A percentile compares a stretch with the other conserved stretches of the same genome.
Evolutionary conservation across 73 alveolate species (phyloP).

Genomic region (Tetrahymena malaccensis): DNA sequence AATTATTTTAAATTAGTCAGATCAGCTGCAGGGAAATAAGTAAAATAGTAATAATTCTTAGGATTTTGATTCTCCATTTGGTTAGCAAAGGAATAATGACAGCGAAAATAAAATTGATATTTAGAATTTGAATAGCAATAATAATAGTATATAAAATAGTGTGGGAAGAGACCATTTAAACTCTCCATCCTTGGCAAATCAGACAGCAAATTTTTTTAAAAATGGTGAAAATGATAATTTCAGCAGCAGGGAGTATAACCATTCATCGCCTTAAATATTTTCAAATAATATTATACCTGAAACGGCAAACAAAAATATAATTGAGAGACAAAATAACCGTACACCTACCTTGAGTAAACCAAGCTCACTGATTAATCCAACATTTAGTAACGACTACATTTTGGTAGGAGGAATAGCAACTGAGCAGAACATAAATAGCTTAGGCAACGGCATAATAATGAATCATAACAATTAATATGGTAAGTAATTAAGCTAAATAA

Average conservation of each 20-base stretch:
- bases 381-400: not conserved
- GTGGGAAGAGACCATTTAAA: not conserved
- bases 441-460: not conserved
- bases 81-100: not conserved
- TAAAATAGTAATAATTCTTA: not conserved
- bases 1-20: not conserved
- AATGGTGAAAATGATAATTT: not conserved
- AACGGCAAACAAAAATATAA: not conserved
- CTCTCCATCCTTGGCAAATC: not conserved
- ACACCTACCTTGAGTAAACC: not conserved
- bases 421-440: not conserved
- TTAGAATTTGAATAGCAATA: not conserved
- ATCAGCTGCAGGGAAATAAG: not conserved
- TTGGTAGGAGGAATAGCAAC: not conserved
- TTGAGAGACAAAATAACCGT: not conserved
- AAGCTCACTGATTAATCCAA: not conserved
- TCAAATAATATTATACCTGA: not conserved
- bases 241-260: not conserved
- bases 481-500: not conserved
- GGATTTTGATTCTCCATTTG: not conserved
- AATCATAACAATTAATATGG: not conserved
- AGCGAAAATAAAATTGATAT: not conserved
- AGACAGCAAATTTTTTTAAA: not conserved
- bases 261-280: not conserved
- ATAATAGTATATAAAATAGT: not conserved